These are phyloP conservation scores for Emiliania huxleyi DNA, from an alignment of 78 protist genomes.

Conservation along the genomic window DNA sequence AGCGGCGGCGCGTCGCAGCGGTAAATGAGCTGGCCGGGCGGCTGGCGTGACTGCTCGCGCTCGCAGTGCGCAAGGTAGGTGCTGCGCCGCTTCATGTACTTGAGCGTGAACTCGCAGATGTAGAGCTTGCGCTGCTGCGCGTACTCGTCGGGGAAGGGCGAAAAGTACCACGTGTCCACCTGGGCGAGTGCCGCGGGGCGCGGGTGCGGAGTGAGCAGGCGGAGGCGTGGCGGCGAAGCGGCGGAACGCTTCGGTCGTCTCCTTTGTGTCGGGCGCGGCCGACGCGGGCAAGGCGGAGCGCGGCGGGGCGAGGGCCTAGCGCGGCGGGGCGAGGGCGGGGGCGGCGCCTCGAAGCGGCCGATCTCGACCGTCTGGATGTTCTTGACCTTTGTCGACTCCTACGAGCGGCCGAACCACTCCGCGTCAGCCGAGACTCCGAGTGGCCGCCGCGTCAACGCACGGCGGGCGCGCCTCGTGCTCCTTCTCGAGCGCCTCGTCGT, in stretches of 20 bases:
- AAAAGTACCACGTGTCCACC: conserved; percentile 90
- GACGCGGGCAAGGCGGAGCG: too few species aligned
- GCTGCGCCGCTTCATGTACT: conserved; percentile 75
- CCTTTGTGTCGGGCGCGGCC: too few species aligned
- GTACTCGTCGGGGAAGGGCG: conserved; percentile 90
- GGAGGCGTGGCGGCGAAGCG: too few species aligned
- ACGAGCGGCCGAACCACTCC: too few species aligned
- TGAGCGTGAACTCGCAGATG: conserved; percentile 87
- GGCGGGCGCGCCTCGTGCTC: conserved; percentile 92
- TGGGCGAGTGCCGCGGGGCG: too few species aligned
- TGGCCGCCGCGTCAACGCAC: too few species aligned
- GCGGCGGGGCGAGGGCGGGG: too few species aligned
- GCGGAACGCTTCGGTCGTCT: too few species aligned
- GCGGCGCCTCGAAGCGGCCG: conserved; percentile 64
- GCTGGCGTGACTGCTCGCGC: conserved; percentile 11
- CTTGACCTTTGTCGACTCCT: conserved; percentile 78
- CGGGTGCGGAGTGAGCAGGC: too few species aligned
- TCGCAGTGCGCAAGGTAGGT: conserved; percentile 63
- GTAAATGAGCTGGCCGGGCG: conserved; percentile 91
- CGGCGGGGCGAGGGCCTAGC: too few species aligned
- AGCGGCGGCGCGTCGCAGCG: conserved; percentile 36
- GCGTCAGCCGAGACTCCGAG: too few species aligned
- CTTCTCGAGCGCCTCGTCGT: conserved; percentile 42
- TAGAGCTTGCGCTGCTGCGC: conserved; percentile 55
- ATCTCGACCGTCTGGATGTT: conserved; percentile 70